Evolutionary conservation across 2,329 filamentous ascomycete species (phyloP).

Genomic region (Aureobasidium sp.): DNA sequence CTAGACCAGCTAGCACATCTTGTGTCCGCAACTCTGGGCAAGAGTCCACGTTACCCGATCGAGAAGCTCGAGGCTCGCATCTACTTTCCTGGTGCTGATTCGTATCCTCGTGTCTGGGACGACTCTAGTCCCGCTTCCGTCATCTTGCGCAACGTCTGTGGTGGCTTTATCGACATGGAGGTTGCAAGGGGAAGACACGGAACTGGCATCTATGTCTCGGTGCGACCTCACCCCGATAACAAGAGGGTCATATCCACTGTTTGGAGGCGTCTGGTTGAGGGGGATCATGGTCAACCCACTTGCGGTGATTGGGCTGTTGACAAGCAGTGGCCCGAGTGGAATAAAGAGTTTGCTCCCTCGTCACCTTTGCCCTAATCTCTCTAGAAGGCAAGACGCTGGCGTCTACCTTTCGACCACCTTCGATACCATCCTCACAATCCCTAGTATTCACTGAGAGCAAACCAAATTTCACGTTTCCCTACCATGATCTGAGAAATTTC

Average conservation of each 20-base stretch:
- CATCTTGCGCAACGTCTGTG: conserved; percentile 32
- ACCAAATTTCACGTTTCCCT: not conserved
- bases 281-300: conserved; percentile 21
- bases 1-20: conserved; percentile 29
- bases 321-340: conserved; percentile 26
- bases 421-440: not conserved
- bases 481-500: not conserved
- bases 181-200: conserved; percentile 28
- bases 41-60: conserved; percentile 21
- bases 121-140: conserved; percentile 32
- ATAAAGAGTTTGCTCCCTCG: conserved; percentile 15
- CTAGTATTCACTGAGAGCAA: not conserved
- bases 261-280: conserved; percentile 28
- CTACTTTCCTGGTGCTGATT: conserved; percentile 33
- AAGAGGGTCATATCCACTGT: conserved; percentile 23
- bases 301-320: conserved; percentile 28
- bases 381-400: not conserved
- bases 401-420: not conserved
- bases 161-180: conserved; percentile 33
- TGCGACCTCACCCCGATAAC: conserved; percentile 19
- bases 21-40: conserved; percentile 29
- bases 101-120: conserved; percentile 35
- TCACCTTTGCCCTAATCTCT: conserved; percentile 2
- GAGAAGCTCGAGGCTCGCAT: conserved; percentile 34
- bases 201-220: conserved; percentile 28